A percentile compares a stretch with the other conserved stretches of the same genome.
Evolutionary conservation across 139 green algal genomes (phyloP).

Genomic region (Coelastrella sp.): DNA sequence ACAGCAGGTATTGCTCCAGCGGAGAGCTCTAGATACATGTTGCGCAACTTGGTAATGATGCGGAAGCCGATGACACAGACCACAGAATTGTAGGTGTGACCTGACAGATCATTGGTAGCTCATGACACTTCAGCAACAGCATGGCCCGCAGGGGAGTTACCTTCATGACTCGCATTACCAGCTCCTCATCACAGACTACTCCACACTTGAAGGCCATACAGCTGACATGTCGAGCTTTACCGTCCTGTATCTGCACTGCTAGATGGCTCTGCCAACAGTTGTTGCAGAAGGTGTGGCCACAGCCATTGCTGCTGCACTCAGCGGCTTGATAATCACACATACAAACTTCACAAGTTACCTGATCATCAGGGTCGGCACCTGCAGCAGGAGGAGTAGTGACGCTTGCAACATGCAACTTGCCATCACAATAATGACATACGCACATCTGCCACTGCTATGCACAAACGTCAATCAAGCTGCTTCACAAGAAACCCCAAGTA

Average conservation of each 20-base stretch:
- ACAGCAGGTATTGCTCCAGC: too few species aligned
- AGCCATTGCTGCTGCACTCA: slow-evolving; percentile 79
- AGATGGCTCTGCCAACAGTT: slow-evolving; percentile 89
- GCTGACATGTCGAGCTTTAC: slow-evolving; percentile 60
- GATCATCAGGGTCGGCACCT: background rate
- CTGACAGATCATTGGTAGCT: too few species aligned
- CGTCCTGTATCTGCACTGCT: slow-evolving; percentile 79
- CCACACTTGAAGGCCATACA: slow-evolving; percentile 87
- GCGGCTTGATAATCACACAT: slow-evolving; percentile 53
- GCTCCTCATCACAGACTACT: slow-evolving; percentile 79
- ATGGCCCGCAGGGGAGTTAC: slow-evolving; percentile 47
- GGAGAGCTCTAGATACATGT: too few species aligned
- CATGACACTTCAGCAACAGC: background rate
- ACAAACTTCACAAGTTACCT: slow-evolving; percentile 70
- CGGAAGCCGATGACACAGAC: too few species aligned
- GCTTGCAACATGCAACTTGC: background rate
- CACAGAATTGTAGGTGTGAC: background rate
- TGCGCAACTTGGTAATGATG: too few species aligned
- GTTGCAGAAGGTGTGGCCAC: slow-evolving; percentile 90
- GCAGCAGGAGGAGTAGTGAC: background rate
- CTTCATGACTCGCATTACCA: slow-evolving; percentile 53
- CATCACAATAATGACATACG: background rate
- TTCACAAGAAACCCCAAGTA: too few species aligned
- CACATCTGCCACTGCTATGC: background rate
- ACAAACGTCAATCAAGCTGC: too few species aligned